A percentile compares a stretch with the other conserved stretches of the same genome.
These are phyloP conservation scores for Hirsutella thompsonii DNA, from an alignment of 2,329 filamentous ascomycete genomes.

Conservation along the genomic window DNA sequence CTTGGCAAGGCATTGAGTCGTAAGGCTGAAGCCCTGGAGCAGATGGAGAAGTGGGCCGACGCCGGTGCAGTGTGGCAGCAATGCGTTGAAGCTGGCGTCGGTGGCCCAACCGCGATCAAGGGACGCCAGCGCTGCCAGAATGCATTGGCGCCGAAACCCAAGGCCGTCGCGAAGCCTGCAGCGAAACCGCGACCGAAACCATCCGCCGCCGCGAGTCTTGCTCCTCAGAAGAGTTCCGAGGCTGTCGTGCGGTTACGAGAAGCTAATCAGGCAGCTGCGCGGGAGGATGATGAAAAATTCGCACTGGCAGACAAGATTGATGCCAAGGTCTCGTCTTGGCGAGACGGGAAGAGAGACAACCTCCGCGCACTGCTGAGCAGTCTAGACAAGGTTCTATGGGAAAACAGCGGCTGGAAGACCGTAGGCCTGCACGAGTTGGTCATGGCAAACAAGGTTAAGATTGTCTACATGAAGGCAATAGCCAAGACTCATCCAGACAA, in stretches of 20 bases:
- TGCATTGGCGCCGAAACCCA: slow-evolving; percentile 60
- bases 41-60: slow-evolving; percentile 88
- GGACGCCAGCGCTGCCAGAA: slow-evolving; percentile 84
- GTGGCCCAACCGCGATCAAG: slow-evolving; percentile 72
- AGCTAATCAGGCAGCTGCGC: slow-evolving; percentile 75
- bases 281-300: slow-evolving; percentile 85
- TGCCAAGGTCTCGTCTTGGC: slow-evolving; percentile 66
- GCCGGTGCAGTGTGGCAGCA: slow-evolving; percentile 69
- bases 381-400: slow-evolving; percentile 82
- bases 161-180: slow-evolving; percentile 30
- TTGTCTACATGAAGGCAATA: slow-evolving; percentile 98
- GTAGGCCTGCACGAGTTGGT: slow-evolving; percentile 88
- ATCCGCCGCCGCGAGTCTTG: slow-evolving; percentile 22
- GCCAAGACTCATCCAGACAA: slow-evolving; percentile 98
- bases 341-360: slow-evolving; percentile 86
- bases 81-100: slow-evolving; percentile 73
- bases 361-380: slow-evolving; percentile 76
- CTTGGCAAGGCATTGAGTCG: slow-evolving; percentile 88
- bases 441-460: slow-evolving; percentile 89
- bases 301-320: slow-evolving; percentile 78
- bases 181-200: slow-evolving; percentile 33
- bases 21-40: slow-evolving; percentile 90
- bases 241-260: slow-evolving; percentile 73
- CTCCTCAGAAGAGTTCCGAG: slow-evolving; percentile 45
- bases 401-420: slow-evolving; percentile 90